These are phyloP conservation scores for Mycosphaerella sp. DNA, from an alignment of 2,329 filamentous ascomycete species.

Conservation along the genomic window DNA sequence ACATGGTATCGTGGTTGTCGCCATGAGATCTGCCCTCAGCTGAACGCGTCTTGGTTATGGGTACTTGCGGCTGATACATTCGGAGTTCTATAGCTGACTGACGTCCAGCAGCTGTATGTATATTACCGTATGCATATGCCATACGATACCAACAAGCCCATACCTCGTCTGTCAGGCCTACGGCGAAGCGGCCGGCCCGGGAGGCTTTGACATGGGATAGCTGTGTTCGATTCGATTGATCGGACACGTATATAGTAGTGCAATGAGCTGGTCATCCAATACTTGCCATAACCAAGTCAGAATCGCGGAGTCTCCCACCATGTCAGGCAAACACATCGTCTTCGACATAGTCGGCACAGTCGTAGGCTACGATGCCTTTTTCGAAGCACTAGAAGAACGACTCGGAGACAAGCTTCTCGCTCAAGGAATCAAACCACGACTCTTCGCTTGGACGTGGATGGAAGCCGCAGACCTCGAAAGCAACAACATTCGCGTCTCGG, in stretches of 20 bases:
- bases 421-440: constrained; percentile 38
- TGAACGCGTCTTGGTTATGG: too few species aligned
- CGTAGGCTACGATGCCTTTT: constrained; percentile 42
- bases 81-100: too few species aligned
- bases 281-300: too few species aligned
- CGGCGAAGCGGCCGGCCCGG: neutral
- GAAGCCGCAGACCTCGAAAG: constrained; percentile 45
- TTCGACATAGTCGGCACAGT: constrained; percentile 46
- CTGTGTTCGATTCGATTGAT: neutral
- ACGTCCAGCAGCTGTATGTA: too few species aligned
- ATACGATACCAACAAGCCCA: neutral
- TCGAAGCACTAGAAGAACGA: constrained; percentile 36
- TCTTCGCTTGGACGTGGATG: constrained; percentile 44
- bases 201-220: neutral
- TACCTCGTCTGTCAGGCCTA: neutral
- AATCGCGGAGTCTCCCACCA: neutral
- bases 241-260: too few species aligned
- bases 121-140: too few species aligned
- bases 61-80: too few species aligned
- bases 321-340: constrained; percentile 19
- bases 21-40: neutral
- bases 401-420: constrained; percentile 39
- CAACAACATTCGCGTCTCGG: constrained; percentile 43
- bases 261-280: too few species aligned
- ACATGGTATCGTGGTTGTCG: neutral